Evolutionary conservation across 345 rosid genomes (phyloP).

Genomic region (Citropsis articulata): DNA sequence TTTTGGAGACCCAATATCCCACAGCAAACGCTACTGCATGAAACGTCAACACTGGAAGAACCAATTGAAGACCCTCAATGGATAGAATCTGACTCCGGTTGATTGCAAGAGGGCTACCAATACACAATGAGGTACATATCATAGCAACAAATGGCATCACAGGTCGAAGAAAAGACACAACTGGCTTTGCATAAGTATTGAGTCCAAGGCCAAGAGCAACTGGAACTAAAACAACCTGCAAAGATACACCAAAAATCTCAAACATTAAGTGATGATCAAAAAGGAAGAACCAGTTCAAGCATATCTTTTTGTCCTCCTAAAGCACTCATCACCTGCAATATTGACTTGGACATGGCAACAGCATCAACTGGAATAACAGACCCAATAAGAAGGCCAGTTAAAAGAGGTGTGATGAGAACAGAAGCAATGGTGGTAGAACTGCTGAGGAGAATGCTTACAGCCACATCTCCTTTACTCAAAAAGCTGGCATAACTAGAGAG

Average conservation of each 20-base stretch:
- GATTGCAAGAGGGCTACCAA: slow-evolving; percentile 93
- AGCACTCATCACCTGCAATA: slow-evolving; percentile 63
- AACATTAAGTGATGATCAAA: not conserved
- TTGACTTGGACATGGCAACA: slow-evolving; percentile 93
- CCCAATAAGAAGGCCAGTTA: slow-evolving; percentile 77
- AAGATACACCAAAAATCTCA: slow-evolving; percentile 9
- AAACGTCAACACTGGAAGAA: slow-evolving; percentile 78
- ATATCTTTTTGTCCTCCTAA: not conserved
- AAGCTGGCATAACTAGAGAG: slow-evolving; percentile 79
- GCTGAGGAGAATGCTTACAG: slow-evolving; percentile 88
- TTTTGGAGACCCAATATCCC: slow-evolving; percentile 88
- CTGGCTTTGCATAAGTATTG: slow-evolving; percentile 86
- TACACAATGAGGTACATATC: slow-evolving; percentile 86
- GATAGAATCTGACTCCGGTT: slow-evolving; percentile 77
- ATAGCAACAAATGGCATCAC: slow-evolving; percentile 93
- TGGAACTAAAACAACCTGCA: slow-evolving; percentile 89
- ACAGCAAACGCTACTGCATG: slow-evolving; percentile 66
- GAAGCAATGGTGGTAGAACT: slow-evolving; percentile 82
- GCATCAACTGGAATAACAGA: slow-evolving; percentile 94
- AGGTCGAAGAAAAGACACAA: slow-evolving; percentile 60
- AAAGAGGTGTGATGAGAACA: slow-evolving; percentile 60
- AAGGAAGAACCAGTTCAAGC: not conserved
- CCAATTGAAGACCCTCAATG: slow-evolving; percentile 57
- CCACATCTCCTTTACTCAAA: slow-evolving; percentile 86
- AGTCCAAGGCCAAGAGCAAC: slow-evolving; percentile 75